These are phyloP conservation scores for Globisporangium carolinianum DNA, from an alignment of 352 stramenopile species.

Conservation along the genomic window DNA sequence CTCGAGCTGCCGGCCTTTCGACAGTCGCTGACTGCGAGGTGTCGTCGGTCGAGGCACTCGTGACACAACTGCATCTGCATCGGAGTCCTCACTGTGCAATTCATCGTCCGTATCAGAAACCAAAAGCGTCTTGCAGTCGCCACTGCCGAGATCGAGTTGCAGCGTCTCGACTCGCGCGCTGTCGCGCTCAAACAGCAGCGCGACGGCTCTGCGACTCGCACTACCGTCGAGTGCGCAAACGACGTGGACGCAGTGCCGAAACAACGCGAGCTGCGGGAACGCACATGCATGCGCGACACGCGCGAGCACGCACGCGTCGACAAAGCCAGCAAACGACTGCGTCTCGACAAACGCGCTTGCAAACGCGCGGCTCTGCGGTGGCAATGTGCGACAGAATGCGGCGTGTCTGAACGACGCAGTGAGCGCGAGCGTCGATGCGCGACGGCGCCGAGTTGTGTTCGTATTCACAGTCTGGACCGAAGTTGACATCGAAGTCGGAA, in stretches of 20 bases:
- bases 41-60: background rate
- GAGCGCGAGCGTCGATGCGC: conserved; percentile 40
- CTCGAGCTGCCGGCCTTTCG: no score
- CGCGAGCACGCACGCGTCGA: conserved; percentile 54
- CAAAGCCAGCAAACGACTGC: conserved; percentile 52
- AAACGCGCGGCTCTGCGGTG: conserved; percentile 19
- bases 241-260: conserved; percentile 58
- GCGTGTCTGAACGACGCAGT: conserved; percentile 47
- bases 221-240: conserved; percentile 27
- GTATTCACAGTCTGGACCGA: no score
- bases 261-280: conserved; percentile 41
- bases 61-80: background rate
- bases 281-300: conserved; percentile 21
- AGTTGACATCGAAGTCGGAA: no score
- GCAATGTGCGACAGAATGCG: conserved; percentile 27
- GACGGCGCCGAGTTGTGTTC: conserved; percentile 12
- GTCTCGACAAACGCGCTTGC: conserved; percentile 51
- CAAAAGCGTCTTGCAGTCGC: no score
- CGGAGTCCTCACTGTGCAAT: background rate
- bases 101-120: background rate
- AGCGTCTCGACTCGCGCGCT: conserved; percentile 23
- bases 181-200: conserved; percentile 54
- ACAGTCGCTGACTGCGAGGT: no score
- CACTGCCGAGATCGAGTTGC: conserved; percentile 22
- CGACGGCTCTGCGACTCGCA: conserved; percentile 21